A percentile compares a stretch with the other conserved stretches of the same genome.
These are phyloP conservation scores for Fusarium brevicatenulatum DNA, from an alignment of 2,329 filamentous ascomycete species.

Conservation along the genomic window DNA sequence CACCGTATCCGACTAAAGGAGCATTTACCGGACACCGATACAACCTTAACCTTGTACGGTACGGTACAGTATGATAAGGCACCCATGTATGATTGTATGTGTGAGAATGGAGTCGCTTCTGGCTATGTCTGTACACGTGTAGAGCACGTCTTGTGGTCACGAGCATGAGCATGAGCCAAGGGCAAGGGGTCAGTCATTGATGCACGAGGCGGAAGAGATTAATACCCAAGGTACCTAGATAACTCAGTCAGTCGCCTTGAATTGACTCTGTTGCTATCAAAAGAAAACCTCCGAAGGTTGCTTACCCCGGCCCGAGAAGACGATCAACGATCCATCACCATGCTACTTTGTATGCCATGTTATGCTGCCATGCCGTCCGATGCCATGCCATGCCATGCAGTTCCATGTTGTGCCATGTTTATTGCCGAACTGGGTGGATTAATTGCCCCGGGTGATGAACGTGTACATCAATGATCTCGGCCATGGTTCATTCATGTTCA, in stretches of 20 bases:
- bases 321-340: constrained; percentile 29
- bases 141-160: constrained; percentile 14
- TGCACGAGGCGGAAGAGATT: constrained; percentile 15
- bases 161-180: constrained; percentile 6
- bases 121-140: constrained; percentile 19
- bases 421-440: constrained; percentile 16
- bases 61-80: constrained; percentile 8
- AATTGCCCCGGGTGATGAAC: constrained; percentile 22
- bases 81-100: constrained; percentile 10
- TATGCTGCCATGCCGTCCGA: not conserved
- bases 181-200: not conserved
- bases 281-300: constrained; percentile 38
- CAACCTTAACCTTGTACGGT: not conserved
- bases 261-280: not conserved
- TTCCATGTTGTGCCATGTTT: constrained; percentile 7
- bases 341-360: not conserved
- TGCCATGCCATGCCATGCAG: constrained; percentile 1
- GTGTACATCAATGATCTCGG: constrained; percentile 8
- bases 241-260: constrained; percentile 1
- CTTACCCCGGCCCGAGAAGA: constrained; percentile 15
- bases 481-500: constrained; percentile 11
- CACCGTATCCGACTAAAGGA: not conserved
- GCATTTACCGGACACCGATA: constrained; percentile 3
- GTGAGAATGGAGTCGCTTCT: constrained; percentile 17
- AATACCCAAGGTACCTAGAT: not conserved